Percentiles rank a stretch among this genome's conserved stretches.
Evolutionary conservation across 2,329 filamentous ascomycete genomes (phyloP).

Genomic region (Monosporascus sp.): DNA sequence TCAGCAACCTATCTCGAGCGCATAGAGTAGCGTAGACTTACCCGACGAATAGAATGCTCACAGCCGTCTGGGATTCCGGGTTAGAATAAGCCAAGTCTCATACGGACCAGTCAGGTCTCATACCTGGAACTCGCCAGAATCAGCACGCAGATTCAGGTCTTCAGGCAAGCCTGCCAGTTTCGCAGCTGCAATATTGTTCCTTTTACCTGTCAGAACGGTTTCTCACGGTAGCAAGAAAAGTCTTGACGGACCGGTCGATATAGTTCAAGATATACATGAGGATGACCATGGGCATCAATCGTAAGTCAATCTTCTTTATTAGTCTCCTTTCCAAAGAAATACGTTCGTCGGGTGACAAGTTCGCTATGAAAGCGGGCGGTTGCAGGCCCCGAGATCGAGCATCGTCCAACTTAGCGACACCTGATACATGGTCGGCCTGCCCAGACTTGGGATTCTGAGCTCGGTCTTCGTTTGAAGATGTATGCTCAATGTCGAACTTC

Average conservation of each 20-base stretch:
- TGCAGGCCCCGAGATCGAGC: slow-evolving; percentile 20
- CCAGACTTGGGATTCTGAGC: slow-evolving; percentile 7
- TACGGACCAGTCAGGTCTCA: neutral
- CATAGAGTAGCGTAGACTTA: slow-evolving; percentile 16
- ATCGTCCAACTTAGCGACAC: slow-evolving; percentile 15
- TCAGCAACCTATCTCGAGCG: too few species aligned
- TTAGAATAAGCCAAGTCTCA: slow-evolving; percentile 4
- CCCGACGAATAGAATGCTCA: slow-evolving; percentile 47
- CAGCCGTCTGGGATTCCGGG: slow-evolving; percentile 29
- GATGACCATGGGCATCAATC: slow-evolving; percentile 61
- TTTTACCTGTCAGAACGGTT: slow-evolving; percentile 14
- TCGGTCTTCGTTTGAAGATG: slow-evolving; percentile 12
- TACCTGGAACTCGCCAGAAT: slow-evolving; percentile 31
- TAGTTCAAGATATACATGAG: slow-evolving; percentile 69
- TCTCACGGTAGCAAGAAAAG: neutral
- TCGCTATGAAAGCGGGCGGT: slow-evolving; percentile 29
- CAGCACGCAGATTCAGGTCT: slow-evolving; percentile 26
- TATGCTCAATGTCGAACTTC: slow-evolving; percentile 6
- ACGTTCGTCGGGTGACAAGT: slow-evolving; percentile 46
- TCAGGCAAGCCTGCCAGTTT: slow-evolving; percentile 42
- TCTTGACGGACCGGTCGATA: slow-evolving; percentile 36
- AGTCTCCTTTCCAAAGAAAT: slow-evolving; percentile 48
- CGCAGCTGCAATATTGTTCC: slow-evolving; percentile 53
- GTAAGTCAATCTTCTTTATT: slow-evolving; percentile 58
- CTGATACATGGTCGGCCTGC: slow-evolving; percentile 3